These are phyloP conservation scores for Hysterium pulicare DNA, from an alignment of 2,329 filamentous ascomycete species.

Conservation along the genomic window DNA sequence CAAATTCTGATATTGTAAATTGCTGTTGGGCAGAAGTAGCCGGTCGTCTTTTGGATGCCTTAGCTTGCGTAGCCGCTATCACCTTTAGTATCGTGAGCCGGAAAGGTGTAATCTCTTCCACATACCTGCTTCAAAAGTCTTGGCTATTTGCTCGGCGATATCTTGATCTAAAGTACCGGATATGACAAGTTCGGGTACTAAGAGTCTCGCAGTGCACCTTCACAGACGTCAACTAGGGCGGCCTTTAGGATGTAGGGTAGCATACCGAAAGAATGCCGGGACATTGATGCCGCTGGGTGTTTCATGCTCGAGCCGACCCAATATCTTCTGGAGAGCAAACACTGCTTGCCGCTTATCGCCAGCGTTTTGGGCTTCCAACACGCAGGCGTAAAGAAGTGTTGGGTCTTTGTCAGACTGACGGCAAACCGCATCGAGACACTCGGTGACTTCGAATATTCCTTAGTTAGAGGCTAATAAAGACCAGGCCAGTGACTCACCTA, in stretches of 20 bases:
- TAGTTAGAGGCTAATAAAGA: slow-evolving; percentile 6
- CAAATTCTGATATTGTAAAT: slow-evolving; percentile 64
- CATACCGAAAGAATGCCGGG: slow-evolving; percentile 62
- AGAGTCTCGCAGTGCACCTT: slow-evolving; percentile 45
- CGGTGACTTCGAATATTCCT: slow-evolving; percentile 46
- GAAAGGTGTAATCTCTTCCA: not conserved
- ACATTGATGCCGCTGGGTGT: slow-evolving; percentile 53
- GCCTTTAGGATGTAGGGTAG: slow-evolving; percentile 47
- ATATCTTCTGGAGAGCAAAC: slow-evolving; percentile 56
- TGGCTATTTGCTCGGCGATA: slow-evolving; percentile 51
- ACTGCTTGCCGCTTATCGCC: slow-evolving; percentile 61
- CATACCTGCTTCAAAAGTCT: slow-evolving; percentile 50
- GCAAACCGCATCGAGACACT: slow-evolving; percentile 62
- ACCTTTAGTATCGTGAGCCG: slow-evolving; percentile 35
- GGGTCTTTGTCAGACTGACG: slow-evolving; percentile 51
- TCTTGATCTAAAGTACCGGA: slow-evolving; percentile 21
- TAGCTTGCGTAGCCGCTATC: slow-evolving; percentile 46
- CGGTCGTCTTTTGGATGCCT: slow-evolving; percentile 43
- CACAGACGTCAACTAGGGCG: slow-evolving; percentile 6
- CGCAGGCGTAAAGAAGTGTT: slow-evolving; percentile 74
- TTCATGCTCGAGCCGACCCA: slow-evolving; percentile 53
- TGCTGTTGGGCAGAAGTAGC: slow-evolving; percentile 35
- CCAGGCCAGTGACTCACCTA: slow-evolving; percentile 36
- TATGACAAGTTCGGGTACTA: slow-evolving; percentile 43
- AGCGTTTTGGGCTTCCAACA: slow-evolving; percentile 68